Evolutionary conservation across 129 eudicot species (phyloP), one percentile per base, ranked within the genome.

Genomic region (Pseudognaphalium luteoalbum): DNA sequence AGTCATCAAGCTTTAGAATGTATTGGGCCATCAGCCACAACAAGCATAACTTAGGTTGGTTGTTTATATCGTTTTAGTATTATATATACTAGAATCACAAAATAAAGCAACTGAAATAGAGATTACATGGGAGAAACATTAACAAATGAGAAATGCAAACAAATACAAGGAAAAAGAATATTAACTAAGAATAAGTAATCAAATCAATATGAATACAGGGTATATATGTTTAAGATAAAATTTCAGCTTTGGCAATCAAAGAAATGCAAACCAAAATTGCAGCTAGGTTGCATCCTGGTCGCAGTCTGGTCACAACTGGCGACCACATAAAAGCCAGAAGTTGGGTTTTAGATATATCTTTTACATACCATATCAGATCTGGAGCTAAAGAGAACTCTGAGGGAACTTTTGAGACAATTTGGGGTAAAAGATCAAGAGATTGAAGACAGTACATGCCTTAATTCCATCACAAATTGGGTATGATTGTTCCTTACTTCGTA

Each of bases 1-100:
- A 65, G 79, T 32, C 7, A 62, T 21, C 50, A 75, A 75, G 50
- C 79, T 75, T 75, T 75, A 62, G 34, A 17, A 47, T 63, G 62
- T 41, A 57, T 59, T 35, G 7, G 41, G 41, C 41, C 41, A 35
- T 35, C 7, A 37, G 41, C 22, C 16, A 14, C 6, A 30, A 28
- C 5, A 32, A 67, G 7, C 20, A 35, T n/a, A n/a, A 21, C 29
- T 67, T 35, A 2, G 72, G 1, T 66, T 66, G 41, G 0, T 35
- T 33, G 16, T 39, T 51, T 51, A 15, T 51, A 3, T 6, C 3
- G 58, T 51, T 51, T 51, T 51, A 51, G 20, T 51, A 51, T 4
- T 21, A 22, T 58, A 58, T 21, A 22, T 58, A 58, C 11, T 60
- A 60, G 30, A 60, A 20, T 20, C 66, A n/a, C 66, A 20, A 60